Evolutionary conservation across 176 grass and related monocot species (phyloP).

Genomic region (Carex pumila): DNA sequence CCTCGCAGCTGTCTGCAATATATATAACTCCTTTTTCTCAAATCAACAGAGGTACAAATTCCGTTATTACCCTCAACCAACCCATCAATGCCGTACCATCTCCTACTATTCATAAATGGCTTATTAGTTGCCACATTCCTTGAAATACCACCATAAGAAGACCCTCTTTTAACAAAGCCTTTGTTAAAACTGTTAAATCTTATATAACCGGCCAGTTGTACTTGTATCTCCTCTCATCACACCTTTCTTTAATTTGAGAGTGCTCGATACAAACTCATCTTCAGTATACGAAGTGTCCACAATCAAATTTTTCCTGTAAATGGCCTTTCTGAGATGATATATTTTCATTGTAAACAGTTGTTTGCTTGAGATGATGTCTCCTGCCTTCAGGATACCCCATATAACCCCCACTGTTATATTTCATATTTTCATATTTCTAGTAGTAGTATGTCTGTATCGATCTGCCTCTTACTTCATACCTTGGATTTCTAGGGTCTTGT

Average conservation of each 20-base stretch:
- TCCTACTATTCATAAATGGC: conserved; percentile 26
- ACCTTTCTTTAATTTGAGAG: background rate
- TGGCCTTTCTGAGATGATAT: background rate
- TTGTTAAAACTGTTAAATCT: background rate
- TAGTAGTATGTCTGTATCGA: background rate
- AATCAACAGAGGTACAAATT: conserved; percentile 25
- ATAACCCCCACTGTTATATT: background rate
- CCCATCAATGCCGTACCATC: conserved; percentile 12
- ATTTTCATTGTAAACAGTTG: background rate
- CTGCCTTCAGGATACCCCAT: background rate
- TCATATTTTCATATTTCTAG: background rate
- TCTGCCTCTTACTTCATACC: background rate
- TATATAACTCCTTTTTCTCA: conserved; percentile 31
- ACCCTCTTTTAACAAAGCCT: background rate
- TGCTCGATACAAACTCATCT: background rate
- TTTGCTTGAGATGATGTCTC: background rate
- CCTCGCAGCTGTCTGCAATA: conserved; percentile 36
- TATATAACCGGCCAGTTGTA: background rate
- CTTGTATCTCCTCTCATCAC: background rate
- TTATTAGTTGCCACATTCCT: background rate
- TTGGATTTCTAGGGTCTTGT: background rate
- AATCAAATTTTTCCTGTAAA: background rate
- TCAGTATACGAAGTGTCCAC: background rate
- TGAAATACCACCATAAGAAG: background rate
- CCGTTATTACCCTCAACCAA: background rate